Base-by-base conservation (phyloP, 2,329 filamentous ascomycete genomes). In the Alternaria sp. region DNA sequence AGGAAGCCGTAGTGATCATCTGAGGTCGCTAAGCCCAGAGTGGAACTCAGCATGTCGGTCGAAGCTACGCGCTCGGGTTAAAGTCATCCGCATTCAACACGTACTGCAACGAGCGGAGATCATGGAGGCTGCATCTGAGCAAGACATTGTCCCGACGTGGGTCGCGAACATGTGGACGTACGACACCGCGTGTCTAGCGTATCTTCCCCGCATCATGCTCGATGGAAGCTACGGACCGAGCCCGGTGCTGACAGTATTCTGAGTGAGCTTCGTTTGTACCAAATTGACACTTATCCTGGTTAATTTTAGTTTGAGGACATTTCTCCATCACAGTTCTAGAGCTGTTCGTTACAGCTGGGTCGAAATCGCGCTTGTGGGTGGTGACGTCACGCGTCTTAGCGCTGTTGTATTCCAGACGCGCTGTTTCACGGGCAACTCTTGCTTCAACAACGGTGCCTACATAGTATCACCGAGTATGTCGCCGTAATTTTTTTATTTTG, bases 11-110 rank as follows among this genome's bases (percentile, higher is more conserved):
- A 12, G 46, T 27, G 32, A 50, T 50, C 32, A 8, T 50, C 30
- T 38, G 20, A 32, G 46, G 14, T 50, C 46, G 46, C 46, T 50
- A 50, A 50, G 22, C 46, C 20, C 46, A 38, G 30, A 25, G 20
- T 12, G 32, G 46, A 25, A 36, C 36, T 16, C 32, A 50, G 20
- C 14, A 1, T 50, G 46, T 38, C 9, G 16, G 20, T 50, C 46
- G 46, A 50, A 38, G 7, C 32, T 50, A 3, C 6, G 7, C 18
- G 46, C 46, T 50, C 46, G 46, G 46, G 46, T 50, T 20, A 50
- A 50, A 50, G 32, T 10, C 46, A 36, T 50, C 46, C 46, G 46
- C 46, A 14, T 36, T 16, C 20, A 36, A 38, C 8, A 50, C 25
- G 14, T n/a, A 38, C 6, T 18, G 12, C 6, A 12, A 32, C 9